Conservation (phyloP, 306 rosid genomes). For the Castanea mollissima region DNA sequence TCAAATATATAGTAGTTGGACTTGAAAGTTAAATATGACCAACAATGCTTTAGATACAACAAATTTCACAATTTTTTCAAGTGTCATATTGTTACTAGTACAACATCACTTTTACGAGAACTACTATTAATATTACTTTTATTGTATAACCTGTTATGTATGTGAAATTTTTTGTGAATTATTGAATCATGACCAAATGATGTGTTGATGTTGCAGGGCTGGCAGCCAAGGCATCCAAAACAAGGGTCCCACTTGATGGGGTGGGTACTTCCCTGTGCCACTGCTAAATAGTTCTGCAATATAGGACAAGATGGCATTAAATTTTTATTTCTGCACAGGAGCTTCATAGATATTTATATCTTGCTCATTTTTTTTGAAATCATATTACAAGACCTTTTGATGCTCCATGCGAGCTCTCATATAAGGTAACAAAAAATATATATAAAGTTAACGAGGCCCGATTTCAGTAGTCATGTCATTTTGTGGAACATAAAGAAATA, state of each 20-base stretch:
- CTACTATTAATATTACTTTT: too few relatives aligned
- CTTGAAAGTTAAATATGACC: neutral
- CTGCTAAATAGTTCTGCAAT: conserved; percentile 16
- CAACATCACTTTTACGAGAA: too few relatives aligned
- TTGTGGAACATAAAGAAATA: neutral
- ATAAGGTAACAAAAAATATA: neutral
- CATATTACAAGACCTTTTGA: neutral
- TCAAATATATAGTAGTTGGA: neutral
- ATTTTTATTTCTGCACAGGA: neutral
- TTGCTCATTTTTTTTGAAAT: neutral
- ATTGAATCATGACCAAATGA: neutral
- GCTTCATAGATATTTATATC: neutral
- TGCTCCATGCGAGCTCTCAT: neutral
- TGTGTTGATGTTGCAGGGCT: conserved; percentile 33
- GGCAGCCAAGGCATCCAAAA: conserved; percentile 29
- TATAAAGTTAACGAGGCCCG: neutral
- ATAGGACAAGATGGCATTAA: neutral
- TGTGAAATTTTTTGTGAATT: too few relatives aligned
- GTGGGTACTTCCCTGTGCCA: conserved; percentile 41
- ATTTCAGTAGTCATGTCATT: neutral
- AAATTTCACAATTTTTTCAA: too few relatives aligned
- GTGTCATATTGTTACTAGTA: too few relatives aligned
- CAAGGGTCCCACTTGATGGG: conserved; percentile 21
- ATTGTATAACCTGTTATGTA: too few relatives aligned
- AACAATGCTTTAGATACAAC: too few relatives aligned